Evolutionary conservation across 2,329 filamentous ascomycete species (phyloP).

Genomic region (Clarireedia sp.): DNA sequence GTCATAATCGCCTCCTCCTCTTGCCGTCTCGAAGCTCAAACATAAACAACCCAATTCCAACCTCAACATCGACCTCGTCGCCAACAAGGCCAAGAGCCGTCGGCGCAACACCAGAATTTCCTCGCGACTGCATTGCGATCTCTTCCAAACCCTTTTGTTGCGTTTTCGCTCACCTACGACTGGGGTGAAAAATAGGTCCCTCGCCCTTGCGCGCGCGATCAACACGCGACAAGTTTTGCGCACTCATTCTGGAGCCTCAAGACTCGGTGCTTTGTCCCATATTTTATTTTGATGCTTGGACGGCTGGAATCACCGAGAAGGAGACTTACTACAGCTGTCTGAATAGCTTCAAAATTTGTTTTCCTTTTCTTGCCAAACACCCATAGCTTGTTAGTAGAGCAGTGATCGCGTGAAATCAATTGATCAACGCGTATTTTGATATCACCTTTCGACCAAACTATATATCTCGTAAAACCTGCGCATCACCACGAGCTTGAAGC

Average conservation of each 20-base stretch:
- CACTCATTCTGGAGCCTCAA: no score
- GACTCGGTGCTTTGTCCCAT: not conserved
- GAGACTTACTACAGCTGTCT: not conserved
- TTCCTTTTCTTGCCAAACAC: constrained; percentile 14
- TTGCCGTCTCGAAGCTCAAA: not conserved
- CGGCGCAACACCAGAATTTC: no score
- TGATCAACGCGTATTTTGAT: constrained; percentile 25
- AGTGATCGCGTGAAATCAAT: constrained; percentile 27
- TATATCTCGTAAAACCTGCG: constrained; percentile 22
- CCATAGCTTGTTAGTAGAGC: constrained; percentile 29
- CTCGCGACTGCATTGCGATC: no score
- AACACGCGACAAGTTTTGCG: no score
- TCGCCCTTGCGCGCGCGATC: no score
- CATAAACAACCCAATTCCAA: not conserved
- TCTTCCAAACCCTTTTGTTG: no score
- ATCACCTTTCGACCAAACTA: constrained; percentile 16
- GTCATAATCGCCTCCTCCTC: not conserved
- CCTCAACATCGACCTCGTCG: not conserved
- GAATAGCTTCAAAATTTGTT: constrained; percentile 20
- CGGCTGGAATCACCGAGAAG: not conserved
- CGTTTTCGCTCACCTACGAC: no score
- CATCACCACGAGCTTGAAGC: constrained; percentile 21
- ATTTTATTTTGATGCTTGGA: not conserved
- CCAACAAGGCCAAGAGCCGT: no score
- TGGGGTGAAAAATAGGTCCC: no score